Conservation (phyloP, 2,329 filamentous ascomycete genomes). For the Hymenoscyphus albidus region DNA sequence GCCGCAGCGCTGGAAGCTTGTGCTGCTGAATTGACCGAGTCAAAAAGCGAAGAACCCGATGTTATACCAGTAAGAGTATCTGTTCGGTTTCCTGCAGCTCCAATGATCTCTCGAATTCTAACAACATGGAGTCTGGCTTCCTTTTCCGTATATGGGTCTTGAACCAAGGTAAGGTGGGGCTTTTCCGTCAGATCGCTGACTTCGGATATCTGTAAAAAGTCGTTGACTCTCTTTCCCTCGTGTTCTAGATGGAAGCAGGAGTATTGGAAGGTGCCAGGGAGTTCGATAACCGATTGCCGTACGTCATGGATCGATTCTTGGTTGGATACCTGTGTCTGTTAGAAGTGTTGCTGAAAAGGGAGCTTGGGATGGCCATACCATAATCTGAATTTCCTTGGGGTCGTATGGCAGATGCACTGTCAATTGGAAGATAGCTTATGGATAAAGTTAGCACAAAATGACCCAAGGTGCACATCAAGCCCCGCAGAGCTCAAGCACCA, state of each 20-base stretch:
- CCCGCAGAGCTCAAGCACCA: neutral
- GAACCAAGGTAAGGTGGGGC: constrained; percentile 75
- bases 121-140: constrained; percentile 94
- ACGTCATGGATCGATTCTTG: constrained; percentile 98
- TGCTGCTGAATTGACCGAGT: constrained; percentile 53
- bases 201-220: constrained; percentile 89
- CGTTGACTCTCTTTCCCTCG: constrained; percentile 84
- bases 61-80: constrained; percentile 83
- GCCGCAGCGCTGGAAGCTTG: constrained; percentile 37
- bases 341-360: constrained; percentile 21
- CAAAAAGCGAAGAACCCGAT: constrained; percentile 82
- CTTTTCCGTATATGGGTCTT: constrained; percentile 98
- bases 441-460: constrained; percentile 20
- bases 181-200: constrained; percentile 73
- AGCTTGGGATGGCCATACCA: constrained; percentile 53
- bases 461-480: neutral
- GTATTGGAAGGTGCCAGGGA: constrained; percentile 90
- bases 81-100: constrained; percentile 82
- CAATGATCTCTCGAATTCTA: constrained; percentile 86
- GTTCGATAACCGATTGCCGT: constrained; percentile 91
- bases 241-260: constrained; percentile 98
- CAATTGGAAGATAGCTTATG: constrained; percentile 54
- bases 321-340: constrained; percentile 65
- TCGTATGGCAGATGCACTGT: constrained; percentile 79
- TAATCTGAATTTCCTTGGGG: constrained; percentile 76